These are phyloP conservation scores for Cucurbitaria berberidis DNA, from an alignment of 2,329 filamentous ascomycete genomes.

Conservation along the genomic window DNA sequence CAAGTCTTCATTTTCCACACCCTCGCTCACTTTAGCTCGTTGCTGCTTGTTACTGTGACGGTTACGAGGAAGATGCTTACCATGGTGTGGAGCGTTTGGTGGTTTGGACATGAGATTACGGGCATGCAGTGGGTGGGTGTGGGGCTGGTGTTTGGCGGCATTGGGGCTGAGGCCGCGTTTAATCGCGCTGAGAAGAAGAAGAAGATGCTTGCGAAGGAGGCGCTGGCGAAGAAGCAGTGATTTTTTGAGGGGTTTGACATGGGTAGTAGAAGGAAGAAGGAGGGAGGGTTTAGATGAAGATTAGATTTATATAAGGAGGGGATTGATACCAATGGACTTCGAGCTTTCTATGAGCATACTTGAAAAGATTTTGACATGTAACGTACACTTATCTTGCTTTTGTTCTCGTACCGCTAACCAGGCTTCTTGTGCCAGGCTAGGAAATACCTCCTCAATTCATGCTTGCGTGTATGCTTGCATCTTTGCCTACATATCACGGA, in stretches of 20 bases:
- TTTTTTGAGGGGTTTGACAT: background rate
- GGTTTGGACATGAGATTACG: slow-evolving; percentile 87
- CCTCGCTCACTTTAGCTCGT: slow-evolving; percentile 85
- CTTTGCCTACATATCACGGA: no score
- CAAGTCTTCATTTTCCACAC: slow-evolving; percentile 98
- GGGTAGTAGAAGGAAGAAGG: background rate
- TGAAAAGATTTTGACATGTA: no score
- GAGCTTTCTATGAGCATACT: no score
- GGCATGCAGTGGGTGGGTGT: slow-evolving; percentile 95
- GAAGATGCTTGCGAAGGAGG: slow-evolving; percentile 70
- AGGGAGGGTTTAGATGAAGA: background rate
- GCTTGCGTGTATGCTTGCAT: no score
- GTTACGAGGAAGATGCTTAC: slow-evolving; percentile 99
- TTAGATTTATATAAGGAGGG: no score
- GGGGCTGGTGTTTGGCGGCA: slow-evolving; percentile 89
- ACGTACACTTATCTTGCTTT: no score
- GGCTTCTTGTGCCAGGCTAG: no score
- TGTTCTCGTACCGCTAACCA: no score
- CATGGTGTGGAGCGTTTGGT: slow-evolving; percentile 94
- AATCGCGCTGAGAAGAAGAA: slow-evolving; percentile 81
- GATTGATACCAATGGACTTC: no score
- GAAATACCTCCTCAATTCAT: no score
- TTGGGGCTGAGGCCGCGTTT: slow-evolving; percentile 87
- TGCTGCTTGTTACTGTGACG: slow-evolving; percentile 93
- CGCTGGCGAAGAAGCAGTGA: slow-evolving; percentile 21